Evolutionary conservation across 352 stramenopile genomes (phyloP).

Genomic region (Globisporangium abappressorium): DNA sequence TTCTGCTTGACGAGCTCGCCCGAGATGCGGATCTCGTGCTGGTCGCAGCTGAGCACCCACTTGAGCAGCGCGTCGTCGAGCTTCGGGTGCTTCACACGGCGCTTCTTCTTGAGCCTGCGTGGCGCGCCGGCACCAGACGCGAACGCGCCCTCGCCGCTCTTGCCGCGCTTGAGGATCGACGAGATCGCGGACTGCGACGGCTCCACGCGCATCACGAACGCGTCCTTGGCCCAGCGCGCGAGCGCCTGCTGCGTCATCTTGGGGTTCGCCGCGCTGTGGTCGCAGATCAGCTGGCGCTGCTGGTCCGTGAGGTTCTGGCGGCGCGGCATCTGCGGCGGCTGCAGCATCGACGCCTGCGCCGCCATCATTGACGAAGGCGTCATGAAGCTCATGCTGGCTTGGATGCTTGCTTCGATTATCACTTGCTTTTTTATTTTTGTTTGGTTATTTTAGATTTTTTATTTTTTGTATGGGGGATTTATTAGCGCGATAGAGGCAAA

Average conservation of each 20-base stretch:
- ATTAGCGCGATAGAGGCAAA: no score
- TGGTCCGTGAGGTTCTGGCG: constrained; percentile 8
- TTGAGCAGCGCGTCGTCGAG: constrained; percentile 44
- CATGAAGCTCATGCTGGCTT: not conserved
- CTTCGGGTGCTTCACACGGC: constrained; percentile 49
- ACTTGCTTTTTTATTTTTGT: no score
- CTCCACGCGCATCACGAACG: constrained; percentile 11
- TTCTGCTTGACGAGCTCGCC: constrained; percentile 35
- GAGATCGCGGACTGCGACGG: constrained; percentile 19
- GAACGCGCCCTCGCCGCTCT: not conserved
- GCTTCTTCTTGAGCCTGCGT: constrained; percentile 15
- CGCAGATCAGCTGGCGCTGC: constrained; percentile 13
- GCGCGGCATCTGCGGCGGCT: not conserved
- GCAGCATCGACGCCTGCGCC: not conserved
- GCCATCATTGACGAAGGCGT: not conserved
- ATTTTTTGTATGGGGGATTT: no score
- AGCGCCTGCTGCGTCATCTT: constrained; percentile 19
- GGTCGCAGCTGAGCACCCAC: constrained; percentile 45
- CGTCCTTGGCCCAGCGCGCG: constrained; percentile 14
- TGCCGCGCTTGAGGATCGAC: constrained; percentile 14
- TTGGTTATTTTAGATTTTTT: no score
- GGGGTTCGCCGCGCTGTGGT: constrained; percentile 9
- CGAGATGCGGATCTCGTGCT: constrained; percentile 23
- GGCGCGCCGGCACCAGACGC: not conserved
- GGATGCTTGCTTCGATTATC: no score